Conservation (phyloP, 2,329 filamentous ascomycete genomes). For the Aspergillus versicolor region DNA sequence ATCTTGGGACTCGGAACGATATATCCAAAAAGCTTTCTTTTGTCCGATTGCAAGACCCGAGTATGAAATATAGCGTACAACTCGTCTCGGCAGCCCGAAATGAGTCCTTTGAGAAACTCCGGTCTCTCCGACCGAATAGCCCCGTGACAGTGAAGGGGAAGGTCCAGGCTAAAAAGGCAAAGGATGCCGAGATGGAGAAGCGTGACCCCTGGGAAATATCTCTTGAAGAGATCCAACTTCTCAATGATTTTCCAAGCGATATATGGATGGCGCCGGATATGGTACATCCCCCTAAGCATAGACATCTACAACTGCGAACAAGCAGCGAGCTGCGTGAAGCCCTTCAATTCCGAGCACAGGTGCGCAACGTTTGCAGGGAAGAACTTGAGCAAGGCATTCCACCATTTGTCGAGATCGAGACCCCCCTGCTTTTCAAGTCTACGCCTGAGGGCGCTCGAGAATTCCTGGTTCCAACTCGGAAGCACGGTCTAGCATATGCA, state of each 20-base stretch:
- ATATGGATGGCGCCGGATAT: constrained; percentile 75
- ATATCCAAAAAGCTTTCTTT: constrained; percentile 71
- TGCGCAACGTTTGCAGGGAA: constrained; percentile 54
- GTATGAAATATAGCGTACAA: constrained; percentile 48
- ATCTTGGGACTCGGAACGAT: constrained; percentile 67
- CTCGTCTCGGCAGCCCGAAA: constrained; percentile 47
- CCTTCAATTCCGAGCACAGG: constrained; percentile 66
- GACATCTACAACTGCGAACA: constrained; percentile 83
- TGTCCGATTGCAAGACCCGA: constrained; percentile 55
- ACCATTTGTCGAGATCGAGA: constrained; percentile 77
- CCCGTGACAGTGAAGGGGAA: constrained; percentile 56
- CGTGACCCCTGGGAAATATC: constrained; percentile 57
- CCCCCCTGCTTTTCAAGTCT: constrained; percentile 92
- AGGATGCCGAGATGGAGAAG: constrained; percentile 27
- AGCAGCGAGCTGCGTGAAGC: constrained; percentile 65
- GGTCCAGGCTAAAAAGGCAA: constrained; percentile 43
- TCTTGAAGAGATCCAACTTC: constrained; percentile 60
- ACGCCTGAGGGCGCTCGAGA: constrained; percentile 94
- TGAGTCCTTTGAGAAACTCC: constrained; percentile 42
- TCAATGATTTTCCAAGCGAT: constrained; percentile 73
- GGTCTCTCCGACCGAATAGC: constrained; percentile 49
- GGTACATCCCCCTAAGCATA: constrained; percentile 69
- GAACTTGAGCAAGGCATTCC: constrained; percentile 55
- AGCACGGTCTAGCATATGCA: constrained; percentile 76
- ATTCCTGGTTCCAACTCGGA: constrained; percentile 86